Evolutionary conservation across 495 filamentous ascomycete genomes (phyloP).

Genomic region (Aspergillus funiculosus): DNA sequence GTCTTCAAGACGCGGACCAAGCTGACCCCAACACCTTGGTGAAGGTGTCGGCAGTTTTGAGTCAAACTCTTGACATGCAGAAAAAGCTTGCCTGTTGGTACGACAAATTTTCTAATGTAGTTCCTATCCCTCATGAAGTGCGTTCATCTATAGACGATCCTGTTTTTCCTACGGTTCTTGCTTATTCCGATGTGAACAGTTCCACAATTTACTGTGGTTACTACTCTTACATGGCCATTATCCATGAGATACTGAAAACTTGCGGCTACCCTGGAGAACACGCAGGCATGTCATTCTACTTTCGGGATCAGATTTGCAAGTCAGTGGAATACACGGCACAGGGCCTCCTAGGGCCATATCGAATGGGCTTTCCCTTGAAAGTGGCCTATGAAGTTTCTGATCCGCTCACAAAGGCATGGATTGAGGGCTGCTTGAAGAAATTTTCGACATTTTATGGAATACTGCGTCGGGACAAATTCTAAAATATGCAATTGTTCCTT

Average conservation of each 20-base stretch:
- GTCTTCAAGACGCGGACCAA: constrained; percentile 19
- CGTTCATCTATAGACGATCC: constrained; percentile 20
- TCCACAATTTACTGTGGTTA: constrained; percentile 28
- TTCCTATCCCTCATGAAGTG: constrained; percentile 21
- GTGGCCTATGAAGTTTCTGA: constrained; percentile 31
- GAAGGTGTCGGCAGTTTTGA: constrained; percentile 17
- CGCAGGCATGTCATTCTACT: constrained; percentile 24
- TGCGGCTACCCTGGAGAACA: constrained; percentile 29
- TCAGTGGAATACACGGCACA: constrained; percentile 30
- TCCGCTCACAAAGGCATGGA: constrained; percentile 25
- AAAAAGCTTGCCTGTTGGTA: constrained; percentile 24
- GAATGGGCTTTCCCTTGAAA: constrained; percentile 29
- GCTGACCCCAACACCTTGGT: constrained; percentile 10
- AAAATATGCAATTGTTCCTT: not conserved
- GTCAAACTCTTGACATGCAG: constrained; percentile 23
- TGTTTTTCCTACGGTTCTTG: constrained; percentile 23
- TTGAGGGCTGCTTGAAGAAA: constrained; percentile 20
- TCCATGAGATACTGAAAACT: constrained; percentile 25
- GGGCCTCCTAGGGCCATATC: constrained; percentile 30
- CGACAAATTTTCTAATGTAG: constrained; percentile 18
- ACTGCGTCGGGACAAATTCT: constrained; percentile 21
- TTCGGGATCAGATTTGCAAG: constrained; percentile 32
- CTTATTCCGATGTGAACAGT: constrained; percentile 23
- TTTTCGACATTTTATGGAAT: constrained; percentile 29
- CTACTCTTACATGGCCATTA: constrained; percentile 32